phyloP scores from a whole-genome alignment of 345 rosid species.

The Dipteronia sinensis region DNA sequence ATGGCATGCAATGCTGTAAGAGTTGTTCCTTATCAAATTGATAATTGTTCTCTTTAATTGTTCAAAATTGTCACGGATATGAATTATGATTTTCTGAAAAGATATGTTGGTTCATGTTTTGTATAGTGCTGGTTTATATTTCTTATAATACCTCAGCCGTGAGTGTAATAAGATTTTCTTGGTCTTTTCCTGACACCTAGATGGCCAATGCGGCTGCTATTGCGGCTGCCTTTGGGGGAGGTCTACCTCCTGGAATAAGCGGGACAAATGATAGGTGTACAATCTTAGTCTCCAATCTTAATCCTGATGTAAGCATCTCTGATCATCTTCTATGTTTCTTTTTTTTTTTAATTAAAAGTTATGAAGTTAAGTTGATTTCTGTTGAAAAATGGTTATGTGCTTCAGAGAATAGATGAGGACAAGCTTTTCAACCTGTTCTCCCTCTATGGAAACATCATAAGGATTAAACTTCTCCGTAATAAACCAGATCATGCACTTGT shows the following conservation, averaged over 20 bases:
- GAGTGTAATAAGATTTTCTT: slow-evolving; percentile 7
- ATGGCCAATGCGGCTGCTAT: slow-evolving; percentile 91
- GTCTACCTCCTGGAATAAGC: slow-evolving; percentile 91
- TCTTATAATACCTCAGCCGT: neutral
- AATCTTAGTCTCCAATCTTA: slow-evolving; percentile 80
- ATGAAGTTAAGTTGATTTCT: neutral
- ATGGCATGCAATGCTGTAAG: neutral
- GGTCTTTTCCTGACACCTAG: slow-evolving; percentile 39
- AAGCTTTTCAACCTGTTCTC: slow-evolving; percentile 96
- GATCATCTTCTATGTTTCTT: neutral
- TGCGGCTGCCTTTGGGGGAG: slow-evolving; percentile 96
- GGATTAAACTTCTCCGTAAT: slow-evolving; percentile 90
- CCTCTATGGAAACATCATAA: slow-evolving; percentile 90
- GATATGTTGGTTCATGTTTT: slow-evolving; percentile 10
- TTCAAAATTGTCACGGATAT: neutral
- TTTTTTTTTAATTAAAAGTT: neutral
- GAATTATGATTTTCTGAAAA: neutral
- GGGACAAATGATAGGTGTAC: slow-evolving; percentile 98
- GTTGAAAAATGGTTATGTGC: slow-evolving; percentile 19
- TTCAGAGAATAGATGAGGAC: slow-evolving; percentile 86
- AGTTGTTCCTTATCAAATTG: neutral
- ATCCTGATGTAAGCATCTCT: slow-evolving; percentile 72
- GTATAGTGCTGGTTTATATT: slow-evolving; percentile 10
- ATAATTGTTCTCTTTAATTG: slow-evolving; percentile 4
- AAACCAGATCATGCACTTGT: slow-evolving; percentile 98